Percentiles rank a stretch among this genome's conserved stretches.
Evolutionary conservation across 2,329 filamentous ascomycete genomes (phyloP).

Genomic region (Coniochaeta sp.): DNA sequence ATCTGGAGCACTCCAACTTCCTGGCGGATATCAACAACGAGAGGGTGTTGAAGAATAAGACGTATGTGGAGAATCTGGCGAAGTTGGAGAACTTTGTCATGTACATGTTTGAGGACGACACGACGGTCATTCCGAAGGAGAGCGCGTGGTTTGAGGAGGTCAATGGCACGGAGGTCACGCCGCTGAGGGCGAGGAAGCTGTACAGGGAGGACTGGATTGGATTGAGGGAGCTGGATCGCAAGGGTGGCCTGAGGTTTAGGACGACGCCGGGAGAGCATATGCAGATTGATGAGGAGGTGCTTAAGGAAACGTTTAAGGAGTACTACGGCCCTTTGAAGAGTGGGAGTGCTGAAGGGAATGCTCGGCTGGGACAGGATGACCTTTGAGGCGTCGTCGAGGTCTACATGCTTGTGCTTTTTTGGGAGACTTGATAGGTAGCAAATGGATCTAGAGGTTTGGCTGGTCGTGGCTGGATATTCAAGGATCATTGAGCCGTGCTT

Average conservation of each 20-base stretch:
- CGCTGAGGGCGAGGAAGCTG: conserved; percentile 59
- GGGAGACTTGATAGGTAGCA: background rate
- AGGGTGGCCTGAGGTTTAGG: conserved; percentile 70
- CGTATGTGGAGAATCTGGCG: conserved; percentile 65
- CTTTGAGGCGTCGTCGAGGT: conserved; percentile 19
- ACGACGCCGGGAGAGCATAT: conserved; percentile 75
- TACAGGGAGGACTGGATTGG: conserved; percentile 95
- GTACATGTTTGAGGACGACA: conserved; percentile 84
- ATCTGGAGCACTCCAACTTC: conserved; percentile 77
- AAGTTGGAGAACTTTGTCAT: conserved; percentile 72
- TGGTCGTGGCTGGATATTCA: background rate
- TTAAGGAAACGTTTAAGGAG: conserved; percentile 58
- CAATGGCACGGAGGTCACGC: conserved; percentile 60
- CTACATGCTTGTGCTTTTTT: background rate
- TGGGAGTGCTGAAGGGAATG: conserved; percentile 10
- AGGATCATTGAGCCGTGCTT: too few relatives aligned
- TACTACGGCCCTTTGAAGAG: conserved; percentile 53
- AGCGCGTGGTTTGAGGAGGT: conserved; percentile 86
- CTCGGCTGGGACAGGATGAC: conserved; percentile 22
- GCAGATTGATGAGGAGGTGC: conserved; percentile 58
- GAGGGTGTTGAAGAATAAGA: conserved; percentile 61
- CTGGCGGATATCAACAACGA: conserved; percentile 97
- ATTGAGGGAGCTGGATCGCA: conserved; percentile 68
- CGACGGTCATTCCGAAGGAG: conserved; percentile 82
- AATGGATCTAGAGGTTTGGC: background rate